Conservation (phyloP, 228 moss, liverwort and hornwort species). For the Sphagnum magellanicum region DNA sequence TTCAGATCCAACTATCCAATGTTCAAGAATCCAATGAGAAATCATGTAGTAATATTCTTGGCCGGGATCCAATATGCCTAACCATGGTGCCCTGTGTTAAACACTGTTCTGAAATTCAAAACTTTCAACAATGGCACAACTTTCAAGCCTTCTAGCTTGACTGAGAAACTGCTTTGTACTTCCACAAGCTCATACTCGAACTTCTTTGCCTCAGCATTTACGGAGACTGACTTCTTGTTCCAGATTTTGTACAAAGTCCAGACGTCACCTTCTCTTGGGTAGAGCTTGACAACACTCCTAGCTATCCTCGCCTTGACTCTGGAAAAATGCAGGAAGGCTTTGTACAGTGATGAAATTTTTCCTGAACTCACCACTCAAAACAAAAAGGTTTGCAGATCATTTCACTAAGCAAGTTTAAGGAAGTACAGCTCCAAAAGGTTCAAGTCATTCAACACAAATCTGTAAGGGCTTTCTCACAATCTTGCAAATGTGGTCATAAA, state of each 20-base stretch:
- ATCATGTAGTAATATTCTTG: conserved; percentile 24
- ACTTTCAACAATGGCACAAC: conserved; percentile 32
- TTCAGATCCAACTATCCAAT: conserved; percentile 24
- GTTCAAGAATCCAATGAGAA: conserved; percentile 36
- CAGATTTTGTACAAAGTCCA: conserved; percentile 48
- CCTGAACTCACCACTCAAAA: conserved; percentile 45
- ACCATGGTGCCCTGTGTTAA: conserved; percentile 6
- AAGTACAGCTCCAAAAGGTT: conserved; percentile 25
- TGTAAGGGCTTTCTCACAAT: conserved; percentile 26
- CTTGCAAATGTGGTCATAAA: conserved; percentile 36
- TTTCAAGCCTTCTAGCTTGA: conserved; percentile 17
- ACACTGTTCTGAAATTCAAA: conserved; percentile 39
- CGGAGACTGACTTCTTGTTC: conserved; percentile 36
- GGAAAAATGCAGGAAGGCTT: conserved; percentile 46
- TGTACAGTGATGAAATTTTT: conserved; percentile 18
- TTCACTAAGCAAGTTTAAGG: conserved; percentile 28
- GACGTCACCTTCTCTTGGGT: conserved; percentile 29
- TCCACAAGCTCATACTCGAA: conserved; percentile 36
- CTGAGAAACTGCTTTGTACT: conserved; percentile 19
- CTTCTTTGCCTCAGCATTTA: conserved; percentile 8
- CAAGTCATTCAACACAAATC: conserved; percentile 48
- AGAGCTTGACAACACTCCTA: conserved; percentile 14
- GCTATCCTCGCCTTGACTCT: conserved; percentile 2
- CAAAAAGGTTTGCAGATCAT: conserved; percentile 26
- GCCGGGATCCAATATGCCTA: conserved; percentile 2